A percentile compares a stretch with the other conserved stretches of the same genome.
Evolutionary conservation across 2,329 filamentous ascomycete genomes (phyloP).

Genomic region (Claviceps citrina): DNA sequence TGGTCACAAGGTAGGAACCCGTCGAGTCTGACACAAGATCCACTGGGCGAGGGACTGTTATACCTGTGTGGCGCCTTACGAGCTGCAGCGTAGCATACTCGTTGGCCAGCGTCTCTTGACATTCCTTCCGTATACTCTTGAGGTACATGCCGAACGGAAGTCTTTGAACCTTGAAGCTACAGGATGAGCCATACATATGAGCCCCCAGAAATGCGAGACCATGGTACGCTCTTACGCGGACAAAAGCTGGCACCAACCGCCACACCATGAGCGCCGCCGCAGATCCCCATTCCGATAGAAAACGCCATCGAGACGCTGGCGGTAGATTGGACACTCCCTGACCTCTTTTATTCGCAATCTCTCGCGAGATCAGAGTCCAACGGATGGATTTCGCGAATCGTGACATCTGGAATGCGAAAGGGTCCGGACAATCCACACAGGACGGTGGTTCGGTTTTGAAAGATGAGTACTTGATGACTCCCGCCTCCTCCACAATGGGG

Average conservation of each 20-base stretch:
- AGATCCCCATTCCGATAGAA: not conserved
- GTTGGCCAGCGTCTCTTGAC: slow-evolving; percentile 2
- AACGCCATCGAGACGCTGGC: not conserved
- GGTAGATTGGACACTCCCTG: not conserved
- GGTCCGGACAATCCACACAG: slow-evolving; percentile 1
- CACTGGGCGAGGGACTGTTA: slow-evolving; percentile 2
- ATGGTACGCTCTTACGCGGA: slow-evolving; percentile 1
- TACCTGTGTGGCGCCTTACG: slow-evolving; percentile 1
- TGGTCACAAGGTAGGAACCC: not conserved
- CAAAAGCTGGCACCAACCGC: not conserved
- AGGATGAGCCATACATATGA: slow-evolving; percentile 7
- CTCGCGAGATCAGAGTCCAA: not conserved
- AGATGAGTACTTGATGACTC: not conserved
- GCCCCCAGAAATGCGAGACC: not conserved
- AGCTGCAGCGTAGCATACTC: slow-evolving; percentile 3
- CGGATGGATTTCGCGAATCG: not conserved
- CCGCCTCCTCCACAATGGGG: not conserved
- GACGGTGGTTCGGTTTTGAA: no score
- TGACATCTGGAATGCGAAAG: not conserved
- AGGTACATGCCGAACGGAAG: slow-evolving; percentile 11
- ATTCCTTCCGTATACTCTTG: not conserved
- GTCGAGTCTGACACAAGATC: slow-evolving; percentile 3
- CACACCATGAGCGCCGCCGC: not conserved
- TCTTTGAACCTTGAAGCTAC: slow-evolving; percentile 8
- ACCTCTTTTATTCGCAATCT: not conserved